Evolutionary conservation across 495 filamentous ascomycete species (phyloP).

Genomic region (Trypethelium eluteriae): DNA sequence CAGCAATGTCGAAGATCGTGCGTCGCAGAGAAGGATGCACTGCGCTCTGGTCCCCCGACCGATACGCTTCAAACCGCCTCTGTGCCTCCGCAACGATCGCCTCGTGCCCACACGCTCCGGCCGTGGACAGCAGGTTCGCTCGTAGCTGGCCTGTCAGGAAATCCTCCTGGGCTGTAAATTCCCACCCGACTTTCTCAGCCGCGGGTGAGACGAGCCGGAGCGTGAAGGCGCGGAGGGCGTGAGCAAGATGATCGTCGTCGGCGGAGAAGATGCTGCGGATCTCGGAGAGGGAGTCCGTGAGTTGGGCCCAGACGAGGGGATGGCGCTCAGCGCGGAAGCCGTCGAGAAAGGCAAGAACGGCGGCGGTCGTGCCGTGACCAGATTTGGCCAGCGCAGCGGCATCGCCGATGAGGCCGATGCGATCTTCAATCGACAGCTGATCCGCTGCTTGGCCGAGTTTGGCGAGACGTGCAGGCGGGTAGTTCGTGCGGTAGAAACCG

Average conservation of each 20-base stretch:
- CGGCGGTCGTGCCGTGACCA: slow-evolving; percentile 70
- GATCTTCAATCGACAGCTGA: slow-evolving; percentile 73
- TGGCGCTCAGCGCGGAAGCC: slow-evolving; percentile 73
- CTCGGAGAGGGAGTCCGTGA: slow-evolving; percentile 60
- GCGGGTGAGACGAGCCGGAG: slow-evolving; percentile 62
- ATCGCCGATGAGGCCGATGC: slow-evolving; percentile 83
- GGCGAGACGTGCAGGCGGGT: slow-evolving; percentile 67
- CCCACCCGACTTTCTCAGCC: slow-evolving; percentile 77
- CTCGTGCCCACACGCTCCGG: slow-evolving; percentile 65
- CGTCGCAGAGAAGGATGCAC: slow-evolving; percentile 73
- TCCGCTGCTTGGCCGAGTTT: slow-evolving; percentile 69
- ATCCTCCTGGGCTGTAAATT: slow-evolving; percentile 64
- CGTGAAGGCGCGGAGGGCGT: slow-evolving; percentile 65
- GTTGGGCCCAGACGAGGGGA: slow-evolving; percentile 84
- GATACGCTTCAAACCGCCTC: slow-evolving; percentile 67
- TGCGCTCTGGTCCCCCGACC: slow-evolving; percentile 55
- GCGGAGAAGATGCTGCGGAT: slow-evolving; percentile 63
- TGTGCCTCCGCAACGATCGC: slow-evolving; percentile 61
- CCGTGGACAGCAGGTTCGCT: slow-evolving; percentile 66
- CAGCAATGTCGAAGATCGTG: slow-evolving; percentile 70
- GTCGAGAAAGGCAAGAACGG: slow-evolving; percentile 70
- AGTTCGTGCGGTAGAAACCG: slow-evolving; percentile 91
- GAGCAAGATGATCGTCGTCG: slow-evolving; percentile 47
- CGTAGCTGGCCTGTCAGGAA: slow-evolving; percentile 75
- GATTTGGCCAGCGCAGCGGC: slow-evolving; percentile 86